These are phyloP conservation scores for Cadophora sp. DNA, from an alignment of 2,329 filamentous ascomycete genomes.

Conservation along the genomic window DNA sequence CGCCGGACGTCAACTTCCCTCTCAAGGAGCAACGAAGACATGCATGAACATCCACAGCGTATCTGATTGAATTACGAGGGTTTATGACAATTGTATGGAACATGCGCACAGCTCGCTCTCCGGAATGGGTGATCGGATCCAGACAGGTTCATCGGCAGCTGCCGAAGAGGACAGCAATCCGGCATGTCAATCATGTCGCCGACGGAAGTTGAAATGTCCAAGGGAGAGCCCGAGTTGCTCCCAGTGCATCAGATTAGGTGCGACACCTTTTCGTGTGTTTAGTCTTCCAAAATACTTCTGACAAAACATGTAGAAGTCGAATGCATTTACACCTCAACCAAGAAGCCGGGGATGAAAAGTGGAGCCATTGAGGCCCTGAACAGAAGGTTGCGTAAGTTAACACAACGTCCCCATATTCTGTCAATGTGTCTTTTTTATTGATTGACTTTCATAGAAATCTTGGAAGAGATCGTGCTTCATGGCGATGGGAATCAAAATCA, in stretches of 20 bases:
- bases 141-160: background rate
- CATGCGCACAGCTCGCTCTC: background rate
- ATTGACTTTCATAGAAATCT: slow-evolving; percentile 14
- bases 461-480: slow-evolving; percentile 25
- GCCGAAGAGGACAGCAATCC: slow-evolving; percentile 28
- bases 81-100: background rate
- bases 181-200: slow-evolving; percentile 46
- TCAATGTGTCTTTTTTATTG: no score
- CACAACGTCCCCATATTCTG: no score
- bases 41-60: background rate
- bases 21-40: background rate
- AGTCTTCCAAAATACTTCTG: no score
- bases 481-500: slow-evolving; percentile 15
- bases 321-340: slow-evolving; percentile 45
- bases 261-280: no score
- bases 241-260: slow-evolving; percentile 44
- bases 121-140: background rate
- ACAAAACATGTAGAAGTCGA: slow-evolving; percentile 30
- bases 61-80: background rate
- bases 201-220: slow-evolving; percentile 47
- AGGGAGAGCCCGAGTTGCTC: slow-evolving; percentile 45
- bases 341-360: slow-evolving; percentile 48
- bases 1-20: background rate
- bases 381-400: slow-evolving; percentile 42
- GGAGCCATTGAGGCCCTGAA: slow-evolving; percentile 48